Percentiles rank a stretch among this genome's conserved stretches.
Evolutionary conservation across 495 filamentous ascomycete species (phyloP).

Genomic region (Hypoxylon fuscum): DNA sequence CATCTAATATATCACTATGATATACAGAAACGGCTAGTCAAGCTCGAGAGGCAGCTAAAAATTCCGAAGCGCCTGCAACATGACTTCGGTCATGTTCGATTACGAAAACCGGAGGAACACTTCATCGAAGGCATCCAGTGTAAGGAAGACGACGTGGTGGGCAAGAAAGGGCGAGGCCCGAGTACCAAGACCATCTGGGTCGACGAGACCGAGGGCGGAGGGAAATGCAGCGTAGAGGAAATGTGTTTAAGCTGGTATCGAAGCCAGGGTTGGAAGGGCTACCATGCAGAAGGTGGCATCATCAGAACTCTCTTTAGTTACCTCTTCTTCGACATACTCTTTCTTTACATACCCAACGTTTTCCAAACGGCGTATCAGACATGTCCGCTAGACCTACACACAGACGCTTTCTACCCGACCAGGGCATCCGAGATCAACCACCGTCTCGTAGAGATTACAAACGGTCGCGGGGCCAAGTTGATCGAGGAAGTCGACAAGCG

Average conservation of each 20-base stretch:
- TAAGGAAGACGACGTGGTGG: slow-evolving; percentile 59
- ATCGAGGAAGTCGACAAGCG: slow-evolving; percentile 71
- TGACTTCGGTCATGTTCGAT: slow-evolving; percentile 85
- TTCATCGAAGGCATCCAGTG: slow-evolving; percentile 79
- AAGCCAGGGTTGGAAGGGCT: slow-evolving; percentile 88
- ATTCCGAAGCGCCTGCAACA: slow-evolving; percentile 89
- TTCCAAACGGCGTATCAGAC: slow-evolving; percentile 96
- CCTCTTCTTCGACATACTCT: slow-evolving; percentile 92
- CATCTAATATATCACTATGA: slow-evolving; percentile 95
- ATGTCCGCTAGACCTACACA: slow-evolving; percentile 90
- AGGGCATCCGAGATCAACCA: slow-evolving; percentile 89
- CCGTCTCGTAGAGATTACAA: slow-evolving; percentile 82
- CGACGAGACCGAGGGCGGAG: slow-evolving; percentile 71
- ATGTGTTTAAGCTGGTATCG: slow-evolving; percentile 93
- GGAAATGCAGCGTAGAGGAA: slow-evolving; percentile 83
- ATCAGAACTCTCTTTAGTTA: slow-evolving; percentile 89
- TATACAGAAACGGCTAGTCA: slow-evolving; percentile 88
- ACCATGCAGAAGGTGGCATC: slow-evolving; percentile 91
- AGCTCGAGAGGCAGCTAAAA: slow-evolving; percentile 85
- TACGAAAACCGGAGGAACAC: slow-evolving; percentile 78
- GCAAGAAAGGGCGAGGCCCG: slow-evolving; percentile 51
- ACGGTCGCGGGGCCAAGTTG: slow-evolving; percentile 74
- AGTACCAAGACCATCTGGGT: slow-evolving; percentile 89
- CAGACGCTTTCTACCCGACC: slow-evolving; percentile 89
- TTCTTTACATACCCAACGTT: slow-evolving; percentile 93